phyloP scores from a whole-genome alignment of 202 grass and related monocot genomes.

The Schoenoplectus tabernaemontani region DNA sequence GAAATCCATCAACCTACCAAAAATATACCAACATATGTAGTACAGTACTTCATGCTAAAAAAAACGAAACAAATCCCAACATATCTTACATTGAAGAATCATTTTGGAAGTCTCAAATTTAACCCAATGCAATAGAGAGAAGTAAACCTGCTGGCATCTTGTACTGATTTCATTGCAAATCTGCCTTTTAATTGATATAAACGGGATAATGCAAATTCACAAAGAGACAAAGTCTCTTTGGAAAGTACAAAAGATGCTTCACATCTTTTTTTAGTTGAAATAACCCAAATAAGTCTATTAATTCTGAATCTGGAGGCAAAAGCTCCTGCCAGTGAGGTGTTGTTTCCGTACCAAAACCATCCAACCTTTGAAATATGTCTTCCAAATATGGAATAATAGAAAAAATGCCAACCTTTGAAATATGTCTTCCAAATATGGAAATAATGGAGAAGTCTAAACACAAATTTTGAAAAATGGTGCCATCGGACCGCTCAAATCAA shows the following conservation, averaged over 20 bases:
- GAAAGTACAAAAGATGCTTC: slow-evolving; percentile 26
- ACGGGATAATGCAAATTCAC: slow-evolving; percentile 43
- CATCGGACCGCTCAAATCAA: no score
- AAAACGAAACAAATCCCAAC: not conserved
- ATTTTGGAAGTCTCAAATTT: slow-evolving; percentile 54
- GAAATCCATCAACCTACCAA: slow-evolving; percentile 5
- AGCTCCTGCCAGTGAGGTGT: slow-evolving; percentile 33
- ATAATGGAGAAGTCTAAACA: slow-evolving; percentile 37
- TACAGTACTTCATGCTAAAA: not conserved
- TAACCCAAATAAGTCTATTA: slow-evolving; percentile 14
- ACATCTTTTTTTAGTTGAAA: slow-evolving; percentile 30
- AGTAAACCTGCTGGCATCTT: slow-evolving; percentile 22
- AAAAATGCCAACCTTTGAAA: slow-evolving; percentile 41
- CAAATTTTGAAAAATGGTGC: no score
- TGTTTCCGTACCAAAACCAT: slow-evolving; percentile 29
- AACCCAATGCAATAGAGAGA: slow-evolving; percentile 47
- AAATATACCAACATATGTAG: not conserved
- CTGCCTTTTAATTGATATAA: slow-evolving; percentile 26
- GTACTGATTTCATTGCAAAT: slow-evolving; percentile 26
- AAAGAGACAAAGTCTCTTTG: slow-evolving; percentile 41
- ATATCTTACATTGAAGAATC: slow-evolving; percentile 76
- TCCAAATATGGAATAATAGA: slow-evolving; percentile 34
- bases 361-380: slow-evolving; percentile 52
- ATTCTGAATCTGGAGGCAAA: slow-evolving; percentile 28
- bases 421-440: slow-evolving; percentile 50